Percentiles rank a stretch among this genome's conserved stretches.
Evolutionary conservation across 176 grass and related monocot genomes (phyloP).

Genomic region (Bonia amplexicaulis): DNA sequence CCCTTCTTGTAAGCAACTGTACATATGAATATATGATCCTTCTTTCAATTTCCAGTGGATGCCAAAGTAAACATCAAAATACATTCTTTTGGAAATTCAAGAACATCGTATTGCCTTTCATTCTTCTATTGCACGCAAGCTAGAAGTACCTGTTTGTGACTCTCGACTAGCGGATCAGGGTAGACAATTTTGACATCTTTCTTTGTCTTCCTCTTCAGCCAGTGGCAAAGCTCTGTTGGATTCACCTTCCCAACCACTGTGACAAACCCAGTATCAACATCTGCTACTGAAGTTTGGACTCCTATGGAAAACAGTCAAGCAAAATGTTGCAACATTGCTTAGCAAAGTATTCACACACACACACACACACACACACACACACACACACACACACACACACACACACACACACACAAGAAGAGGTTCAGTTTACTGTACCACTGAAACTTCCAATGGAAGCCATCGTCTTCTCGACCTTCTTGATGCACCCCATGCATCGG

Average conservation of each 20-base stretch:
- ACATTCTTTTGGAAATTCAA: background rate
- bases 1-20: background rate
- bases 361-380: no score
- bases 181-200: slow-evolving; percentile 26
- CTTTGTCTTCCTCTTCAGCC: slow-evolving; percentile 42
- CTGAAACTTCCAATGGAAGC: slow-evolving; percentile 5
- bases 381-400: no score
- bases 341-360: background rate
- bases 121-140: background rate
- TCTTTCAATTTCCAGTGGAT: background rate
- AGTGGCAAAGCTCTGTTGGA: slow-evolving; percentile 15
- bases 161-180: background rate
- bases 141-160: slow-evolving; percentile 22
- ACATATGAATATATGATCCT: background rate
- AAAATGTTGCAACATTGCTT: background rate
- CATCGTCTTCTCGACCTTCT: slow-evolving; percentile 42
- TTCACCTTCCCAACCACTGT: slow-evolving; percentile 26
- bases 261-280: slow-evolving; percentile 25
- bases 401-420: no score
- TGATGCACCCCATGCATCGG: slow-evolving; percentile 36
- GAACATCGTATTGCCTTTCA: background rate
- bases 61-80: background rate
- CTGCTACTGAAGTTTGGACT: background rate
- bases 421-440: background rate
- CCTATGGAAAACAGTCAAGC: background rate